A percentile compares a stretch with the other conserved stretches of the same genome.
These are phyloP conservation scores for Medicago lupulina DNA, from an alignment of 306 rosid species.

Conservation along the genomic window DNA sequence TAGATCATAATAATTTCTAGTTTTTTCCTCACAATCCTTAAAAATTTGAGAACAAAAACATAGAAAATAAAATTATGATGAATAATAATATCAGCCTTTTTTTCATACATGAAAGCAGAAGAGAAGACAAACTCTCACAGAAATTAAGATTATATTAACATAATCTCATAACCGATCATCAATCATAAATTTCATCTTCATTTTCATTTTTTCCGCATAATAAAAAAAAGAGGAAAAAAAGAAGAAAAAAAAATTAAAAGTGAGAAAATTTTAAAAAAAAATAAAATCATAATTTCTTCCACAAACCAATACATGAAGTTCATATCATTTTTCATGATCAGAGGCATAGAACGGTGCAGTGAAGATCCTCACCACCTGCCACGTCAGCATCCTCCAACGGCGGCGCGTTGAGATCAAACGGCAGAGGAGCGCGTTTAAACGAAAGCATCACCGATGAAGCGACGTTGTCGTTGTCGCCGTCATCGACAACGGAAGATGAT, in stretches of 20 bases:
- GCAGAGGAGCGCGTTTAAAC: slow-evolving; percentile 47
- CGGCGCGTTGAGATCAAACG: slow-evolving; percentile 79
- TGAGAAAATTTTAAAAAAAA: background rate
- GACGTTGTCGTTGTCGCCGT: slow-evolving; percentile 51
- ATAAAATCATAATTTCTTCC: slow-evolving; percentile 47
- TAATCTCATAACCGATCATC: slow-evolving; percentile 59
- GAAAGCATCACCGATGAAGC: slow-evolving; percentile 50
- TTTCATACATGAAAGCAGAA: slow-evolving; percentile 28
- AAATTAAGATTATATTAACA: slow-evolving; percentile 56
- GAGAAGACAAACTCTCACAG: slow-evolving; percentile 45
- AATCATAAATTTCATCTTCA: slow-evolving; percentile 49
- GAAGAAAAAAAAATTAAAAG: slow-evolving; percentile 37
- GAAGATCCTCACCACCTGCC: slow-evolving; percentile 54
- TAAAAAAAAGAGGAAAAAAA: slow-evolving; percentile 29
- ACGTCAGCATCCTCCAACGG: slow-evolving; percentile 63
- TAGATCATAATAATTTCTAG: background rate
- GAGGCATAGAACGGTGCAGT: slow-evolving; percentile 78
- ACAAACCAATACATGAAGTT: slow-evolving; percentile 30
- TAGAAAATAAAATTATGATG: background rate
- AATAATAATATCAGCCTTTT: background rate
- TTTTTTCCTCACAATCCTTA: background rate
- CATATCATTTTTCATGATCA: slow-evolving; percentile 41
- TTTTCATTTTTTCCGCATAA: slow-evolving; percentile 48
- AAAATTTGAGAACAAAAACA: background rate
- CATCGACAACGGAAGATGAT: slow-evolving; percentile 76